These are phyloP conservation scores for Entoloma clypeatum DNA, from an alignment of 1,284 basidiomycete species.

Conservation along the genomic window DNA sequence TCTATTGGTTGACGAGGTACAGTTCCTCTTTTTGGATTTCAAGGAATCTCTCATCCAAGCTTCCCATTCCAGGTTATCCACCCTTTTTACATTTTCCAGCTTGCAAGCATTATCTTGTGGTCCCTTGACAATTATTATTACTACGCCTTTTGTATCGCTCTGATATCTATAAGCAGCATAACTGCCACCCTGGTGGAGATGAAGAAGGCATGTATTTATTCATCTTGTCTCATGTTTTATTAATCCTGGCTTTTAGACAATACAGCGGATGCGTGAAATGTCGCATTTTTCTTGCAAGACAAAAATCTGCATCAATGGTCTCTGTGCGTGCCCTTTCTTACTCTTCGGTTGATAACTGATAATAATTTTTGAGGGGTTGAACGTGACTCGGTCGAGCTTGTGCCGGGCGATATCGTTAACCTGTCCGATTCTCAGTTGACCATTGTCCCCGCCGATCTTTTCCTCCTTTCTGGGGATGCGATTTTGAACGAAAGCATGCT, in stretches of 20 bases:
- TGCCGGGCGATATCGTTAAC: conserved; percentile 93
- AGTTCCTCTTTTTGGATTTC: conserved; percentile 16
- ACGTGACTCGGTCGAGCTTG: conserved; percentile 76
- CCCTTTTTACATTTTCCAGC: conserved; percentile 98
- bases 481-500: conserved; percentile 99
- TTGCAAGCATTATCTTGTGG: conserved; percentile 95
- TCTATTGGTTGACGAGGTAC: conserved; percentile 88
- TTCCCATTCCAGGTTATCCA: conserved; percentile 80
- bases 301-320: conserved; percentile 67
- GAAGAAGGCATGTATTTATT: conserved; percentile 57
- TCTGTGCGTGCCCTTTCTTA: conserved; percentile 47
- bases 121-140: conserved; percentile 94
- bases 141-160: conserved; percentile 95
- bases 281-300: conserved; percentile 87
- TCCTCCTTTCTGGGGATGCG: conserved; percentile 91
- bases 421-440: conserved; percentile 74
- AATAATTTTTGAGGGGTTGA: conserved; percentile 53
- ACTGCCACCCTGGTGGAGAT: conserved; percentile 90
- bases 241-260: conserved; percentile 53
- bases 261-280: conserved; percentile 95
- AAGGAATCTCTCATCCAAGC: conserved; percentile 14
- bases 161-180: conserved; percentile 89
- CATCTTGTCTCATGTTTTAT: conserved; percentile 5
- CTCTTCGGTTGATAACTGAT: neutral
- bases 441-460: conserved; percentile 87